Evolutionary conservation across 2,329 filamentous ascomycete species (phyloP).

Genomic region (Aspergillus melleus): DNA sequence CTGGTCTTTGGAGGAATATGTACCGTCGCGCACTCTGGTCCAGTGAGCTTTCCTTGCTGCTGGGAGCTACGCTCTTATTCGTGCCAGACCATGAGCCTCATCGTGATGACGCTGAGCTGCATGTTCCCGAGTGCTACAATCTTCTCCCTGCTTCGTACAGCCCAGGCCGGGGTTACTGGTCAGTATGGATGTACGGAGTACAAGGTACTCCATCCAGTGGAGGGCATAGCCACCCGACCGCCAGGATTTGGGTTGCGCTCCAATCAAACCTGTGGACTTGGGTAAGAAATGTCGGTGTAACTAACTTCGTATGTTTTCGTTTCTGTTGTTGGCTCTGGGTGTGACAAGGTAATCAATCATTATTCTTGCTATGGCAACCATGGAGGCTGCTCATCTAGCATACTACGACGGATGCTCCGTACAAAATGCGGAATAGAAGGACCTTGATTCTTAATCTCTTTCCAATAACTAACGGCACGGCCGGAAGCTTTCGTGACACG

Average conservation of each 20-base stretch:
- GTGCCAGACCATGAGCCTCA: constrained; percentile 5
- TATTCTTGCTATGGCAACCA: not conserved
- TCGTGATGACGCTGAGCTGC: constrained; percentile 2
- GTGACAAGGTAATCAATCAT: not conserved
- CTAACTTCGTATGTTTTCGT: not conserved
- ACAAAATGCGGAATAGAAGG: not conserved
- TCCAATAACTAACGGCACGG: not conserved
- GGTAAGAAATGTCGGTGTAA: not conserved
- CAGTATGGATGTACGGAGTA: no score
- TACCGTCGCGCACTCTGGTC: not conserved
- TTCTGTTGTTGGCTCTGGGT: not conserved
- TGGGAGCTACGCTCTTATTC: not conserved
- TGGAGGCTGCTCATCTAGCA: no score
- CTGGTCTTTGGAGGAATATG: not conserved
- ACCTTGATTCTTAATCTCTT: not conserved
- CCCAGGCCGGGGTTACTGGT: not conserved
- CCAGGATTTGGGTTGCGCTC: not conserved
- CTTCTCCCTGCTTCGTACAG: not conserved
- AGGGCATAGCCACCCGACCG: not conserved
- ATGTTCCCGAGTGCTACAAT: not conserved
- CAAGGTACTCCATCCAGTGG: not conserved
- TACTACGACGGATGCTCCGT: no score
- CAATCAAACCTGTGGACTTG: not conserved
- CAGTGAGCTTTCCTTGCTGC: not conserved
- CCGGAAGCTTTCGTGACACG: not conserved